Conservation (phyloP, 148 eudicot genomes). For the Persicaria tinctoria region DNA sequence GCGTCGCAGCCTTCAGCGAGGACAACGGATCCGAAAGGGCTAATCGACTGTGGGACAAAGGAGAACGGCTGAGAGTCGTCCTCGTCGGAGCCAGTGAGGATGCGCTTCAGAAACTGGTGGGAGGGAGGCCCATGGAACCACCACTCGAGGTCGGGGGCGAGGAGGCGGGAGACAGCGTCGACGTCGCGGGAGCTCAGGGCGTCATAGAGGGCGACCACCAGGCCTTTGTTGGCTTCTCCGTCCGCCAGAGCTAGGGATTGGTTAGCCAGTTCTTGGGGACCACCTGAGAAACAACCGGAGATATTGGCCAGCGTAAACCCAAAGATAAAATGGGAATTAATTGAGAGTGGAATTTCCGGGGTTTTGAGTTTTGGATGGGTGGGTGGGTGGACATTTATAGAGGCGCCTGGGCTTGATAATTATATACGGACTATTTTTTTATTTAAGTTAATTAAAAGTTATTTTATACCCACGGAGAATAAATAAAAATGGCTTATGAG, state of each 20-base stretch:
- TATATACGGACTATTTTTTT: too few relatives aligned
- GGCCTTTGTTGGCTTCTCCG: constrained; percentile 19
- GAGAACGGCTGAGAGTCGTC: constrained; percentile 14
- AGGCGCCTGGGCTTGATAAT: too few relatives aligned
- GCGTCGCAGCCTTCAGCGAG: constrained; percentile 43
- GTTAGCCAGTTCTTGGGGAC: constrained; percentile 18
- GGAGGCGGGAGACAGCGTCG: constrained; percentile 30
- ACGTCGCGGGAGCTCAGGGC: constrained; percentile 57
- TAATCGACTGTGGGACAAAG: constrained; percentile 29
- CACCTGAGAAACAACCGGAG: background rate
- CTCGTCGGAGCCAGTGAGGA: constrained; percentile 31
- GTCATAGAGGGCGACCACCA: constrained; percentile 47
- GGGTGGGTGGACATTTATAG: too few relatives aligned
- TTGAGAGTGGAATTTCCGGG: background rate
- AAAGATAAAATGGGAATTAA: background rate
- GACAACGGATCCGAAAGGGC: constrained; percentile 31
- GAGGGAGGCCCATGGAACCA: constrained; percentile 83
- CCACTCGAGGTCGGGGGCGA: constrained; percentile 66
- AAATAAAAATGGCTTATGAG: too few relatives aligned
- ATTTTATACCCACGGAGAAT: too few relatives aligned
- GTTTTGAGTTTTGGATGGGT: too few relatives aligned
- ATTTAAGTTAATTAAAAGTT: too few relatives aligned
- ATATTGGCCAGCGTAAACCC: background rate
- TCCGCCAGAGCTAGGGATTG: constrained; percentile 15
- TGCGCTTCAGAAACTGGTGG: constrained; percentile 48